A percentile compares a stretch with the other conserved stretches of the same genome.
phyloP scores from a whole-genome alignment of 768 basidiomycete genomes.

The Jaapia argillacea region DNA sequence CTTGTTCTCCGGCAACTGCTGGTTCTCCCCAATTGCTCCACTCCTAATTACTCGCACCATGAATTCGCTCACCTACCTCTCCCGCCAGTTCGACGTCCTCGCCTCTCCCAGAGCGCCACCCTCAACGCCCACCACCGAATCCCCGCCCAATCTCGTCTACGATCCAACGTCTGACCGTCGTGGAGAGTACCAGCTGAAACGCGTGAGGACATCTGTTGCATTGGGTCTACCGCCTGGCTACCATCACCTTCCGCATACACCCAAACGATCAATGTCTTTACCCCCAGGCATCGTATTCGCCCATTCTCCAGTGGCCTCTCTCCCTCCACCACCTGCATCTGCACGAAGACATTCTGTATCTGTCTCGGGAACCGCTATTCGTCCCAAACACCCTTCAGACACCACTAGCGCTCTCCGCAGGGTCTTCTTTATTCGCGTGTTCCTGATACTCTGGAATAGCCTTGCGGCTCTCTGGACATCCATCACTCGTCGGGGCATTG shows the following conservation, averaged over 20 bases:
- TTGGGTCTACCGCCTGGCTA: no score
- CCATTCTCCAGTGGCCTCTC: no score
- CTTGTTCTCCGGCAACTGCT: not conserved
- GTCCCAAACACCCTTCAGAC: no score
- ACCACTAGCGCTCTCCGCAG: no score
- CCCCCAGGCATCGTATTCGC: no score
- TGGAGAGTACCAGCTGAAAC: conserved; percentile 18
- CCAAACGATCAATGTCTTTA: no score
- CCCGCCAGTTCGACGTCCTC: conserved; percentile 74
- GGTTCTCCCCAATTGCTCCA: not conserved
- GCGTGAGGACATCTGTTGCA: conserved; percentile 39
- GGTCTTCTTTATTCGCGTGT: conserved; percentile 62
- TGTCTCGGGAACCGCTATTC: no score
- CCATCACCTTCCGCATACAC: no score
- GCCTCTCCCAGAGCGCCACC: conserved; percentile 51
- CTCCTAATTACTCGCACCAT: conserved; percentile 24
- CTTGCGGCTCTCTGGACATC: conserved; percentile 56
- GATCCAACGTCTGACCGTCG: no score
- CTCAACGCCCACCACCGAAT: conserved; percentile 39
- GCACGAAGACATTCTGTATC: no score
- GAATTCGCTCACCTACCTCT: conserved; percentile 78
- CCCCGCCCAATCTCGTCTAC: no score
- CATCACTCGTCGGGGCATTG: conserved; percentile 13
- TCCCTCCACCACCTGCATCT: no score
- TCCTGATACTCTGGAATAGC: conserved; percentile 60